A percentile compares a stretch with the other conserved stretches of the same genome.
These are phyloP conservation scores for Fusarium coffeatum DNA, from an alignment of 2,329 filamentous ascomycete species.

Conservation along the genomic window DNA sequence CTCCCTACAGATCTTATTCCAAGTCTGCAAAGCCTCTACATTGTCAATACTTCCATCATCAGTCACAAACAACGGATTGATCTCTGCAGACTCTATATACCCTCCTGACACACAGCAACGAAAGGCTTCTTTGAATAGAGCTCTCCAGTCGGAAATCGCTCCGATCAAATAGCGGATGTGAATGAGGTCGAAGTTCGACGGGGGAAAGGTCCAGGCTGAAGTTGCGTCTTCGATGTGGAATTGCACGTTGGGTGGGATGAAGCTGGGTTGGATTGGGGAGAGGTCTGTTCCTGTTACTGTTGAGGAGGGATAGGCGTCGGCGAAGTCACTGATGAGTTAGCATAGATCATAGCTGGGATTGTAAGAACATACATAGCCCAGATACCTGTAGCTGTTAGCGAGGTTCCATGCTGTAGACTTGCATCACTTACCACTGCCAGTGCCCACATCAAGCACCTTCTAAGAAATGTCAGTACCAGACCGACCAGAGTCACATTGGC, in stretches of 20 bases:
- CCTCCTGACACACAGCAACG: neutral
- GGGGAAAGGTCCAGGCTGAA: neutral
- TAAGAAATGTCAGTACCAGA: neutral
- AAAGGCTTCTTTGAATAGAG: neutral
- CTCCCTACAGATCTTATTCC: slow-evolving; percentile 5
- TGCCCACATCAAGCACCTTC: neutral
- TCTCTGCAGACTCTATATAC: slow-evolving; percentile 1
- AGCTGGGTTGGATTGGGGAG: slow-evolving; percentile 6
- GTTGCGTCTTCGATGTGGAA: slow-evolving; percentile 15
- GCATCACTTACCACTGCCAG: neutral
- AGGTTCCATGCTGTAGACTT: too few relatives aligned
- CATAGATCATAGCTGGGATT: too few relatives aligned
- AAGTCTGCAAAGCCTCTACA: neutral
- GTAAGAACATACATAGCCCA: slow-evolving; percentile 12
- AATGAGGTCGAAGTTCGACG: neutral
- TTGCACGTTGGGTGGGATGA: slow-evolving; percentile 5
- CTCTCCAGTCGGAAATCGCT: neutral
- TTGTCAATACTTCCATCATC: neutral
- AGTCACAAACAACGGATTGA: neutral
- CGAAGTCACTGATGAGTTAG: too few relatives aligned
- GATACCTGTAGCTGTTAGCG: too few relatives aligned
- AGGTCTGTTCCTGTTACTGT: slow-evolving; percentile 10
- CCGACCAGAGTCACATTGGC: accelerated
- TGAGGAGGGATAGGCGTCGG: neutral
- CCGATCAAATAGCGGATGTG: slow-evolving; percentile 23